Base-by-base conservation (phyloP, 805 yeast species). In the Myxozyma sirexii region DNA sequence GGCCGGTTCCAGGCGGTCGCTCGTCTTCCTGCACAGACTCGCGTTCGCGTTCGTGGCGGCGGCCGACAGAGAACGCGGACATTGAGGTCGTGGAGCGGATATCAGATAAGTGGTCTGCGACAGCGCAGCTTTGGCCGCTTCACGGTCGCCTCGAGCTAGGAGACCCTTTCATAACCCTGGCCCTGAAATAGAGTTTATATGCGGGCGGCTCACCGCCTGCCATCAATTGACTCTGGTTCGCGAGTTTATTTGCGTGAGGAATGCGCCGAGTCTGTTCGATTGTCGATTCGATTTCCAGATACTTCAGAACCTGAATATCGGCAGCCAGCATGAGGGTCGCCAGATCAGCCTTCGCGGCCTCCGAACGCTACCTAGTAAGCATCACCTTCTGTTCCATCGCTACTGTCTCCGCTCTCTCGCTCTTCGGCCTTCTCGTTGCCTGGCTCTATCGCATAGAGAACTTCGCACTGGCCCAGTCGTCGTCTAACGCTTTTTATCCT, bases 401-500 rank as follows among this genome's bases (percentile, higher is more conserved):
- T 73, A 44, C 76, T 70, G 60, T 66, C 87, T 52, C 67, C 71
- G 26, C 72, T 72, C 24, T 62, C 70, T 27, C 77, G 71, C 63
- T 67, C 43, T 57, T 49, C 41, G 59, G 50, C 23, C 59, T 56
- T 24, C 46, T 56, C 24, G 46, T 45, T 24, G 38, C 41, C 1
- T 31, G 33, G 26, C 50, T 48, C 41, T 56, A 50, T 19, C 51
- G 19, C 19, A 26, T 43, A 35, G 59, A 56, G 29, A 56, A 56
- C 55, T 39, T 15, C 50, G 15, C 6, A 15, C 2, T n/a, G 19
- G 19, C 39, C 47, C 19, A 24, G 35, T 6, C 33, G 12, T 35
- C 33, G 15, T 19, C 21, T 10, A 13, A 26, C 37, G 26, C 12
- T n/a, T 5, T n/a, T 13, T 10, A 26, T 8, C 45, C 44, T 27